Evolutionary conservation across 306 rosid genomes (phyloP).

Genomic region (Casuarina glauca): DNA sequence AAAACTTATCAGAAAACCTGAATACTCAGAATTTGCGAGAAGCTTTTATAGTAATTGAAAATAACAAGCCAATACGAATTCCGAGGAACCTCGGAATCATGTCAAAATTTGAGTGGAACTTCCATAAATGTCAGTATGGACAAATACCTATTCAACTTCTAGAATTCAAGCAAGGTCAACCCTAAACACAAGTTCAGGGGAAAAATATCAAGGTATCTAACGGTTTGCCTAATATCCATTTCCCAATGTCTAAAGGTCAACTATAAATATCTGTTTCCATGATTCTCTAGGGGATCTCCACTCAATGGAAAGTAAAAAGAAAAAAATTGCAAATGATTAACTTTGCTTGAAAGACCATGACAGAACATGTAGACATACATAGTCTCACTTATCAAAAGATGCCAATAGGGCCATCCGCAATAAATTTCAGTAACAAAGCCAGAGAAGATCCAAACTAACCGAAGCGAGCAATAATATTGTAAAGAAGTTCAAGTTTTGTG

Average conservation of each 20-base stretch:
- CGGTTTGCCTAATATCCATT: background rate
- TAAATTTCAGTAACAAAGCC: constrained; percentile 22
- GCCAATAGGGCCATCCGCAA: constrained; percentile 8
- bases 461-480: constrained; percentile 92
- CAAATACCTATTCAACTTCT: constrained; percentile 11
- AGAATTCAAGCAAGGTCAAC: background rate
- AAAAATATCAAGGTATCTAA: background rate
- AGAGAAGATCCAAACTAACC: constrained; percentile 61
- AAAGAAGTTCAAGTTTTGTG: constrained; percentile 79
- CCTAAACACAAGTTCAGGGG: background rate
- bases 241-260: background rate
- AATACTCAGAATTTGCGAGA: background rate
- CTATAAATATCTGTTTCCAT: background rate
- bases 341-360: background rate
- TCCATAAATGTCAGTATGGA: background rate
- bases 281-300: background rate
- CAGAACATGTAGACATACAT: background rate
- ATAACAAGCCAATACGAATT: constrained; percentile 10
- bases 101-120: background rate
- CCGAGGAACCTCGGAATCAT: background rate
- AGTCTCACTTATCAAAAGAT: background rate
- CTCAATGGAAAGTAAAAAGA: background rate
- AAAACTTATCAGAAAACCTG: background rate
- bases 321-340: background rate
- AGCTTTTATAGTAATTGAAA: background rate